phyloP scores from a whole-genome alignment of 2,329 filamentous ascomycete species.

The Pyrenochaeta sp. region DNA sequence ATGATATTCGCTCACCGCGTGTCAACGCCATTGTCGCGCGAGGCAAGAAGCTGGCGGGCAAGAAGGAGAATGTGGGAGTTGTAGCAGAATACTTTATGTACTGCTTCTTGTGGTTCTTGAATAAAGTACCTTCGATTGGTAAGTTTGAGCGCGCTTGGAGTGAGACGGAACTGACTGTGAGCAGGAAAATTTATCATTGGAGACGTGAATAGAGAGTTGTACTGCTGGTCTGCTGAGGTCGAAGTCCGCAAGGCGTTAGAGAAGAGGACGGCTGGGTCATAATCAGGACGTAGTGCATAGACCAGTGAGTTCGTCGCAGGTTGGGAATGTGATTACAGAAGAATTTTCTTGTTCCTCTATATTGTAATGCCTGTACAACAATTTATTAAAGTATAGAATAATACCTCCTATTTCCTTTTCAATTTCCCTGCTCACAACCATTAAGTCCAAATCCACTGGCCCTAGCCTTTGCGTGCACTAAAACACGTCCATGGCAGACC shows the following conservation, averaged over 20 bases:
- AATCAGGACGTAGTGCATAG: too few species aligned
- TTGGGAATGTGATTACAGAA: too few species aligned
- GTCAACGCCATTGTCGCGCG: slow-evolving; percentile 22
- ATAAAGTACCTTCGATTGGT: slow-evolving; percentile 22
- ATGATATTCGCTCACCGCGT: slow-evolving; percentile 27
- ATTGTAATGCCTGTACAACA: too few species aligned
- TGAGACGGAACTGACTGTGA: not conserved
- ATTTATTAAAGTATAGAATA: too few species aligned
- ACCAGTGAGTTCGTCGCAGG: too few species aligned
- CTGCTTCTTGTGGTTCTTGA: slow-evolving; percentile 28
- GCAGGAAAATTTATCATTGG: slow-evolving; percentile 11
- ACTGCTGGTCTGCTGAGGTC: slow-evolving; percentile 18
- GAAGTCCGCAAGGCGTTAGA: slow-evolving; percentile 16
- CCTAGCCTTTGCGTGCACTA: too few species aligned
- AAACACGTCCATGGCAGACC: too few species aligned
- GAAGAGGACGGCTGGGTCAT: too few species aligned
- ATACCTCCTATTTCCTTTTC: too few species aligned
- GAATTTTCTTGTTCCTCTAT: too few species aligned
- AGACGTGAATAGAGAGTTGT: slow-evolving; percentile 19
- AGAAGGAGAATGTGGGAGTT: slow-evolving; percentile 24
- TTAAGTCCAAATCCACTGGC: too few species aligned
- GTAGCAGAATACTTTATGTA: slow-evolving; percentile 29
- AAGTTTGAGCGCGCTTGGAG: slow-evolving; percentile 3
- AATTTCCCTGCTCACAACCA: too few species aligned
- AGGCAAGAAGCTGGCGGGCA: slow-evolving; percentile 24